Percentiles rank a stretch among this genome's conserved stretches.
These are phyloP conservation scores for Candida tropicalis DNA, from an alignment of 1,139 yeast genomes.

Conservation along the genomic window DNA sequence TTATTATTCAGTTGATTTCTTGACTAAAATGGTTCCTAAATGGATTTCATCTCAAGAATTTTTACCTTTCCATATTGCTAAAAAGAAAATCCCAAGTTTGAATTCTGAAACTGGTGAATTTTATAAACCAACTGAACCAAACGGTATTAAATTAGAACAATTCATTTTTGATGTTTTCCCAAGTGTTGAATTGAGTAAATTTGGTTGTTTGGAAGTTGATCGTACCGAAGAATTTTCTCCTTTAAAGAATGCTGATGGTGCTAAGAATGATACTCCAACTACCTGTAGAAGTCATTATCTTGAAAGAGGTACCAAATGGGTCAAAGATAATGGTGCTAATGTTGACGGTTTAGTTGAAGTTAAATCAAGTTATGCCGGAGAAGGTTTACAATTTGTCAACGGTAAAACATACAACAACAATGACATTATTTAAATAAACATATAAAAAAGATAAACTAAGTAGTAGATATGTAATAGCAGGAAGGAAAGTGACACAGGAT, in stretches of 20 bases:
- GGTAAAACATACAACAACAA: constrained; percentile 54
- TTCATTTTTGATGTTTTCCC: constrained; percentile 97
- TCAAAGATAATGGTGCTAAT: constrained; percentile 65
- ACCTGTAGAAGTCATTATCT: constrained; percentile 74
- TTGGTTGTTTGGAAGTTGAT: constrained; percentile 92
- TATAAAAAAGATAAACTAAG: too few relatives aligned
- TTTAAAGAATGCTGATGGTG: constrained; percentile 85
- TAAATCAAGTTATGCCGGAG: constrained; percentile 79
- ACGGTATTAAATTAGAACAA: constrained; percentile 94
- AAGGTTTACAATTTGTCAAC: constrained; percentile 64
- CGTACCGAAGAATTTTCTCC: constrained; percentile 90
- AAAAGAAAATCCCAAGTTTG: constrained; percentile 77
- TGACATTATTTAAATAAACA: constrained; percentile 31
- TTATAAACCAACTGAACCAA: constrained; percentile 68
- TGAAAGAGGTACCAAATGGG: constrained; percentile 77
- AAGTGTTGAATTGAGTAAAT: constrained; percentile 66
- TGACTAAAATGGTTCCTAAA: constrained; percentile 57
- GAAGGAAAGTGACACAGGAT: too few relatives aligned
- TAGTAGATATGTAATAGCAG: too few relatives aligned
- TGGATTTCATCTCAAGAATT: constrained; percentile 71
- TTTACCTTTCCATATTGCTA: constrained; percentile 92
- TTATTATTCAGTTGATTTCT: constrained; percentile 80
- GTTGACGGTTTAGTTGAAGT: constrained; percentile 71
- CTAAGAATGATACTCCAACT: constrained; percentile 80
- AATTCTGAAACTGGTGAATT: constrained; percentile 50